Evolutionary conservation across 2,329 filamentous ascomycete genomes (phyloP).

Genomic region (Sphaerulina vaccinii): DNA sequence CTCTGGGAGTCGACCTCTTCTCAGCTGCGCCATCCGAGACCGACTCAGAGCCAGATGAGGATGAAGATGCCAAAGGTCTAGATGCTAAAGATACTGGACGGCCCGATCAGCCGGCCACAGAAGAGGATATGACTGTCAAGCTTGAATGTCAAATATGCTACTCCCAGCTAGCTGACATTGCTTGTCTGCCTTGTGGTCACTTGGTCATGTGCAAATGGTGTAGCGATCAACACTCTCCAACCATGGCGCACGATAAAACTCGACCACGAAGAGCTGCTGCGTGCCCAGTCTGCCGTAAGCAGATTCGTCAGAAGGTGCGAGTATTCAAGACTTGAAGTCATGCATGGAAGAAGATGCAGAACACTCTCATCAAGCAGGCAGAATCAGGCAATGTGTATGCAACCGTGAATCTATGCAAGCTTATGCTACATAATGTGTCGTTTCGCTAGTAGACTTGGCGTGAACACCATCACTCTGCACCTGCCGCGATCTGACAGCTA

Average conservation of each 20-base stretch:
- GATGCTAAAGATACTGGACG: conserved; percentile 48
- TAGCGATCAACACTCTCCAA: conserved; percentile 51
- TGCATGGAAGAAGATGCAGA: too few relatives aligned
- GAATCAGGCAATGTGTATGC: too few relatives aligned
- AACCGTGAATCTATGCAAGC: too few relatives aligned
- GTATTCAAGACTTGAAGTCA: conserved; percentile 30
- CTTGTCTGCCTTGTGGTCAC: conserved; percentile 55
- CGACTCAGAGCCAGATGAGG: conserved; percentile 27
- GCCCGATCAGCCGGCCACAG: conserved; percentile 47
- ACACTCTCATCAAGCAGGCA: too few relatives aligned
- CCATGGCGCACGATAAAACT: conserved; percentile 42
- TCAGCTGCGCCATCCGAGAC: conserved; percentile 12
- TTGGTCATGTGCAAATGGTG: conserved; percentile 57
- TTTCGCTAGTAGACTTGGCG: too few relatives aligned
- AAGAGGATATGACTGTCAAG: conserved; percentile 51
- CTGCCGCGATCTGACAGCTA: too few relatives aligned
- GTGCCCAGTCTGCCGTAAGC: conserved; percentile 50
- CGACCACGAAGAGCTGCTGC: conserved; percentile 40
- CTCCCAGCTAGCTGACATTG: conserved; percentile 52
- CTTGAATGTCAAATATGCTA: conserved; percentile 56
- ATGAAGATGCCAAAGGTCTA: conserved; percentile 38
- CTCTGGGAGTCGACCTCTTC: conserved; percentile 12
- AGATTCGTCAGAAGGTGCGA: conserved; percentile 45
- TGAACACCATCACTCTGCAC: too few relatives aligned
- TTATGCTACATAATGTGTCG: too few relatives aligned